Percentiles rank a stretch among this genome's conserved stretches.
Conservation (phyloP, 129 eudicot genomes). For the Apium graveolens region DNA sequence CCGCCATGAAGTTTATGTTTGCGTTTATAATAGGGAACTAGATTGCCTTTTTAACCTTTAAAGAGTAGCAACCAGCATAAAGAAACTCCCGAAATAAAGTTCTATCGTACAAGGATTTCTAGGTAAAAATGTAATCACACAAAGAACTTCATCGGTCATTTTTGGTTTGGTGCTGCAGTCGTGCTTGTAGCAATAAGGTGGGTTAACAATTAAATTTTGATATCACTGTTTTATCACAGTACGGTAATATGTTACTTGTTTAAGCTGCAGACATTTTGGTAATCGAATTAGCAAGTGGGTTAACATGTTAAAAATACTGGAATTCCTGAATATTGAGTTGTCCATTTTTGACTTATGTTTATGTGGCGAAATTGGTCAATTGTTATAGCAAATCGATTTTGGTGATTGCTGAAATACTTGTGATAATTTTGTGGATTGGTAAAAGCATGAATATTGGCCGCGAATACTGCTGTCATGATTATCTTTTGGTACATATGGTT, state of each 20-base stretch:
- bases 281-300: background rate
- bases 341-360: background rate
- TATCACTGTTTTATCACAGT: background rate
- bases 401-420: background rate
- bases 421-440: background rate
- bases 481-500: background rate
- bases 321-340: background rate
- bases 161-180: background rate
- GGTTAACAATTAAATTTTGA: background rate
- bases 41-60: background rate
- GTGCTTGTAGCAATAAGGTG: background rate
- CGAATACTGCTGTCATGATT: background rate
- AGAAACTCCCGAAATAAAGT: background rate
- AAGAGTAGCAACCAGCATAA: background rate
- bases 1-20: conserved; percentile 11
- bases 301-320: background rate
- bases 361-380: background rate
- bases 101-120: background rate
- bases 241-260: background rate
- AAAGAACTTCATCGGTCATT: background rate
- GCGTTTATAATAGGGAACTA: background rate
- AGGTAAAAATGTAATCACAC: background rate
- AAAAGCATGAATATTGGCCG: background rate
- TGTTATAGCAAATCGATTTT: background rate
- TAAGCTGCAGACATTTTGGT: background rate